Evolutionary conservation across 495 filamentous ascomycete species (phyloP).

Genomic region (Neurospora tetrasperma): DNA sequence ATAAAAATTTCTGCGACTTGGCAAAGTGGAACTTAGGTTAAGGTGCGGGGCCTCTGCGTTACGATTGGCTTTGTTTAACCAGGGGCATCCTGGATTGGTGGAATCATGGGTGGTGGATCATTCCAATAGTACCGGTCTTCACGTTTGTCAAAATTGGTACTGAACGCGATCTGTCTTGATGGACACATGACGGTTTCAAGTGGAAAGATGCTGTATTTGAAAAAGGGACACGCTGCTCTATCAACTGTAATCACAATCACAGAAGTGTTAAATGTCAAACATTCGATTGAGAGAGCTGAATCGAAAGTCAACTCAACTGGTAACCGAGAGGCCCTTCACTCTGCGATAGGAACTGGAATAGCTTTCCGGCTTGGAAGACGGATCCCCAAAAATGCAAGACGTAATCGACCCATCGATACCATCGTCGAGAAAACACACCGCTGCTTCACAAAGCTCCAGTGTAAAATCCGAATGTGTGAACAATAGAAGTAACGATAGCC

Average conservation of each 20-base stretch:
- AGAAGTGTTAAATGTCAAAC: background rate
- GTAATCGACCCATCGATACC: background rate
- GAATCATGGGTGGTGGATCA: background rate
- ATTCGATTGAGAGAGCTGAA: background rate
- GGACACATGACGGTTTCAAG: background rate
- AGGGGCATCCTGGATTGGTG: background rate
- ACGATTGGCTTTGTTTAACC: background rate
- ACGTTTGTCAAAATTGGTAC: background rate
- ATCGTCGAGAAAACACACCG: background rate
- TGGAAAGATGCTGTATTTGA: background rate
- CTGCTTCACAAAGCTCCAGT: background rate
- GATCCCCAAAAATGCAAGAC: background rate
- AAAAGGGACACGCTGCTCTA: background rate
- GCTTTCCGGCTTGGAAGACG: background rate
- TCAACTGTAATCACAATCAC: background rate
- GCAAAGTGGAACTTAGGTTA: background rate
- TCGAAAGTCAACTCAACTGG: background rate
- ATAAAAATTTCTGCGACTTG: conserved; percentile 10
- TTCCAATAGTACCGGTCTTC: background rate
- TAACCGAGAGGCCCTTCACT: background rate
- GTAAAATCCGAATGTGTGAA: background rate
- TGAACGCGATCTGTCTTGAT: background rate
- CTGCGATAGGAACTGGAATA: background rate
- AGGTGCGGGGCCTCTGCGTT: background rate
- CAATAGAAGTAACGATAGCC: background rate